These are phyloP conservation scores for Friedmanniomyces simplex DNA, from an alignment of 495 filamentous ascomycete genomes.

Conservation along the genomic window DNA sequence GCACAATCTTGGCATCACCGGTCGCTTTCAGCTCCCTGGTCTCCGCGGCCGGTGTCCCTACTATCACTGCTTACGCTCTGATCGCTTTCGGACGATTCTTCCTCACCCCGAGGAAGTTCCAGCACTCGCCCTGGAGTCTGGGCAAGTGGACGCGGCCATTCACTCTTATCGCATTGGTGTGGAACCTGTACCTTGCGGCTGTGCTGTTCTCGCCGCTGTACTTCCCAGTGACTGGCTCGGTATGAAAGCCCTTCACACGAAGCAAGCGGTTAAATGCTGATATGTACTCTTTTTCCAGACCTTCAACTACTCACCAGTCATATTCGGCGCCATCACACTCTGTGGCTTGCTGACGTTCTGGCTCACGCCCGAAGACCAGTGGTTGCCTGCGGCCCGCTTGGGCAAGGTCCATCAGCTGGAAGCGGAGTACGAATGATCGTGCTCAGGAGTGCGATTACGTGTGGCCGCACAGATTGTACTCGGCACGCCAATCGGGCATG, in stretches of 20 bases:
- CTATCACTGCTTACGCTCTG: slow-evolving; percentile 44
- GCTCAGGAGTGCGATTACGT: slow-evolving; percentile 5
- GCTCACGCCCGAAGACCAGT: slow-evolving; percentile 23
- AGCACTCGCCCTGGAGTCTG: slow-evolving; percentile 22
- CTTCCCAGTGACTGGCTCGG: slow-evolving; percentile 14
- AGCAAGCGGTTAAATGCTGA: neutral
- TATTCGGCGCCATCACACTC: slow-evolving; percentile 26
- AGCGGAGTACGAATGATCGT: slow-evolving; percentile 29
- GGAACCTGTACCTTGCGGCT: slow-evolving; percentile 25
- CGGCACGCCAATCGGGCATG: too few relatives aligned
- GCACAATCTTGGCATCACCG: slow-evolving; percentile 43
- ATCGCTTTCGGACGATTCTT: slow-evolving; percentile 43
- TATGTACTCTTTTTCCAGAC: neutral
- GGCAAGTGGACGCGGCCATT: slow-evolving; percentile 24
- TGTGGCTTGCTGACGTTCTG: slow-evolving; percentile 22
- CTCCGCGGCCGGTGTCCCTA: slow-evolving; percentile 33
- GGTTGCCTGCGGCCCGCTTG: slow-evolving; percentile 21
- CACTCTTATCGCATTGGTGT: slow-evolving; percentile 23
- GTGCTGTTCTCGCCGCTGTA: slow-evolving; percentile 25
- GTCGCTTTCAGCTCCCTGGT: slow-evolving; percentile 48
- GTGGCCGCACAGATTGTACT: neutral
- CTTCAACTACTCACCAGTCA: slow-evolving; percentile 27
- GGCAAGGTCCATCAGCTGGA: slow-evolving; percentile 24
- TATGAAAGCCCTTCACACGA: neutral
- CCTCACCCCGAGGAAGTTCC: slow-evolving; percentile 34